These are phyloP conservation scores for Bretziella fagacearum DNA, from an alignment of 2,329 filamentous ascomycete genomes.

Conservation along the genomic window DNA sequence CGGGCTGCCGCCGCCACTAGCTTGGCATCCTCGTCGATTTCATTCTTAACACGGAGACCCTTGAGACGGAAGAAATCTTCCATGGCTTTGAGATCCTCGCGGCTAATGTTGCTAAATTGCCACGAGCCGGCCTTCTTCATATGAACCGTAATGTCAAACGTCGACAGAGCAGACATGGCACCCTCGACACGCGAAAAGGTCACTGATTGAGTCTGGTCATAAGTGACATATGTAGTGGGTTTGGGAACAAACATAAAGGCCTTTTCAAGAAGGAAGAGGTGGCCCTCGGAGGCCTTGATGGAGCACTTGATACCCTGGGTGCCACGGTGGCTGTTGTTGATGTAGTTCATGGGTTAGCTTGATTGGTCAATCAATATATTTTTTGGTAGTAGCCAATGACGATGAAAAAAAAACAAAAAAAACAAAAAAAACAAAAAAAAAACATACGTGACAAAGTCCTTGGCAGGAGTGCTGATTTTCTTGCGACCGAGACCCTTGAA, in stretches of 20 bases:
- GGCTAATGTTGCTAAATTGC: conserved; percentile 98
- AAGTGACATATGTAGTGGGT: conserved; percentile 89
- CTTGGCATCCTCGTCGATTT: conserved; percentile 88
- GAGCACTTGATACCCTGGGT: conserved; percentile 96
- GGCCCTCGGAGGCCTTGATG: conserved; percentile 98
- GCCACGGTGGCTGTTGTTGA: conserved; percentile 61
- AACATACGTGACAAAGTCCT: conserved; percentile 67
- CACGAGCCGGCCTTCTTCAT: conserved; percentile 75
- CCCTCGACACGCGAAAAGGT: conserved; percentile 94
- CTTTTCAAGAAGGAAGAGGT: conserved; percentile 93
- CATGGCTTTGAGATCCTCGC: conserved; percentile 91
- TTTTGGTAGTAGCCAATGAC: background rate
- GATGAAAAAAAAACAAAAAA: background rate
- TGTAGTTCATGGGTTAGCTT: conserved; percentile 3
- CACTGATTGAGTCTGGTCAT: conserved; percentile 79
- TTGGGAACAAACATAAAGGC: conserved; percentile 99
- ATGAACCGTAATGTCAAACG: conserved; percentile 89
- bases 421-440: background rate
- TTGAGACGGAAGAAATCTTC: conserved; percentile 97
- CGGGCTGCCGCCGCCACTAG: conserved; percentile 64
- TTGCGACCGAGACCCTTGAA: conserved; percentile 90
- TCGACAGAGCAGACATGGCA: conserved; percentile 81
- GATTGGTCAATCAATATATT: too few relatives aligned
- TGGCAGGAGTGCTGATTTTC: conserved; percentile 84
- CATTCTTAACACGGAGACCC: conserved; percentile 90